Base-by-base conservation (phyloP, 2,329 filamentous ascomycete species). In the Stachybotrys chartarum region DNA sequence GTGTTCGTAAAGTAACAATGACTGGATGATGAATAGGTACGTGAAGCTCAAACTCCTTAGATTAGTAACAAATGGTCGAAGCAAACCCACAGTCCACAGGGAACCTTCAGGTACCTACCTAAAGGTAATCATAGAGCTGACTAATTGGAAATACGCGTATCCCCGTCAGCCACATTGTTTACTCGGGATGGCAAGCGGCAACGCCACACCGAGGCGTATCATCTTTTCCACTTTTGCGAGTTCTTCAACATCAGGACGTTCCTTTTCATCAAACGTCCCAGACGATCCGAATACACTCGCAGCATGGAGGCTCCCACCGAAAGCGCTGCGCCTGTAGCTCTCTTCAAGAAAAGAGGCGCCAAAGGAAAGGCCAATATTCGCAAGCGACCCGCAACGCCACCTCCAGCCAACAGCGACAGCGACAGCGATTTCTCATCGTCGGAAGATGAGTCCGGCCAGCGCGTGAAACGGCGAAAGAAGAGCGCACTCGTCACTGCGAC, bases 301-400 rank as follows among this genome's bases (percentile, higher is more conserved):
- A 35, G n/a, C 30, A 42, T 35, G 32, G 32, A 31, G n/a, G n/a
- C 16, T 24, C n/a, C 50, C 6, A 24, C 14, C 14, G 50, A 32
- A 52, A 32, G 14, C 11, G 24, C 49, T 31, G 75, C 73, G 2
- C 81, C 83, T 0, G 78, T 86, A 12, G 81, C 87, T 14, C 71
- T 89, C 53, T 97, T 97, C 81, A 97, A 96, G 72, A 96, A 94
- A 72, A 84, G 92, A 68, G 81, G 84, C 61, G 81, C 82, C 65
- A 95, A 91, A 68, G 82, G 81, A 59, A 92, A 90, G 67, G 80
- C 85, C 52, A 91, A 86, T 66, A 77, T 92, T 54, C 85, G 92
- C 66, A 96, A 96, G 76, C 85, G 90, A 61, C 83, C 88, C 18
- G 84, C 87, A 31, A 89, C 91, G 44, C 90, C 91, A 54, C 88